Conservation (phyloP, 371 early-diverging fungal species). For the Batrachochytrium dendrobatidis region DNA sequence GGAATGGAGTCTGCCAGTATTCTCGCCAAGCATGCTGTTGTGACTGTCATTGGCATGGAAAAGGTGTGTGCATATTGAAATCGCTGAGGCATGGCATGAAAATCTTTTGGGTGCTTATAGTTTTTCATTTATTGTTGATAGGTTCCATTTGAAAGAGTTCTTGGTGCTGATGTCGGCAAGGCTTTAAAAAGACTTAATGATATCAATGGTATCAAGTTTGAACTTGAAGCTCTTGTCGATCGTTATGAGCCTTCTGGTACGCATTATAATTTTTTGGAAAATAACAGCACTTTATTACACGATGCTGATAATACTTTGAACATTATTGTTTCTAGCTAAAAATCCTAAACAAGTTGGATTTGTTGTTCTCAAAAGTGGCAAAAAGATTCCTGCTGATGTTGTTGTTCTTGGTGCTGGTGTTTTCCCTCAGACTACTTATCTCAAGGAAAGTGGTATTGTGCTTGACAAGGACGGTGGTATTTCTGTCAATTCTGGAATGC, state of each 20-base stretch:
- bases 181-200: conserved; percentile 35
- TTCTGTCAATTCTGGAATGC: conserved; percentile 31
- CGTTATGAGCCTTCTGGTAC: conserved; percentile 25
- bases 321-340: neutral
- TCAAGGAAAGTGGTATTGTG: conserved; percentile 26
- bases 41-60: conserved; percentile 47
- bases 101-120: neutral
- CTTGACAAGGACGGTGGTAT: conserved; percentile 43
- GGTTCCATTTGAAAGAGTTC: conserved; percentile 43
- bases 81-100: neutral
- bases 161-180: conserved; percentile 41
- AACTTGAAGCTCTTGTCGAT: conserved; percentile 29
- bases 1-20: conserved; percentile 50
- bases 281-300: neutral
- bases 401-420: conserved; percentile 50
- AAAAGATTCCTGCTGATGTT: conserved; percentile 39
- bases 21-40: conserved; percentile 32
- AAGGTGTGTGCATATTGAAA: conserved; percentile 11
- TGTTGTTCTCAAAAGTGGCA: conserved; percentile 34
- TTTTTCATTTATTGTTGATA: no score
- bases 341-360: conserved; percentile 22
- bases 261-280: neutral
- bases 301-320: no score
- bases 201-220: conserved; percentile 36
- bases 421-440: conserved; percentile 38